Base-by-base conservation (phyloP, 192 early-diverging fungal genomes). In the Linnemannia schmuckeri region DNA sequence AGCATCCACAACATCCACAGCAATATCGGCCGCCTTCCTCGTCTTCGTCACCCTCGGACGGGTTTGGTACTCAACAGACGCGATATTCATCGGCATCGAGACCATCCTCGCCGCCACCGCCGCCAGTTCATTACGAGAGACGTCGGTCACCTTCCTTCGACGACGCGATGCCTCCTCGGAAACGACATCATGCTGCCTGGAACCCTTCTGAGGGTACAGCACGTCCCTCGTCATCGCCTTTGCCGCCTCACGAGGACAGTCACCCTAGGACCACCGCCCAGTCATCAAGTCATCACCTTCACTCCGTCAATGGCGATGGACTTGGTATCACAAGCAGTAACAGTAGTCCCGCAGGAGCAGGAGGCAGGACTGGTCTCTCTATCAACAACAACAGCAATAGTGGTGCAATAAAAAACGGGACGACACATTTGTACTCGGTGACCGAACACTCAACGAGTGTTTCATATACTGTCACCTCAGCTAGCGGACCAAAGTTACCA, bases 141-240 rank as follows among this genome's bases (percentile, higher is more conserved):
- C 61, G 61, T 15, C 61, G 61, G 2, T 66, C 61, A 13, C 61
- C 61, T 66, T 66, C 61, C 13, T 66, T 33, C 15, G 61, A 66
- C 61, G 61, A 66, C 10, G 61, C 61, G 30, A 66, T 66, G 61
- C 61, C 61, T 27, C 61, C 61, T 13, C 61, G 61, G 27, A 66
- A 66, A 66, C 61, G 61, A 66, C 61, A 66, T 30, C 61, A 66
- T 66, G 30, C 27, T 66, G 7, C 61, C 13, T 66, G 61, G 61
- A 33, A 33, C 13, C 61, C 61, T 13, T 12, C 30, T 35, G 61
- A 66, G 8, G 61, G 61, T 4, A 4, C 61, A 12, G 61, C 61
- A 12, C 61, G 61, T 33, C 61, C 61, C 12, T 9, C 61, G 27
- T 10, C 61, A 0, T 61, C 57, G 61, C 61, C 61, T 30, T 12